Evolutionary conservation across 768 basidiomycete species (phyloP), one percentile per base, ranked within the genome.

Genomic region (Psilocybe tampanensis): DNA sequence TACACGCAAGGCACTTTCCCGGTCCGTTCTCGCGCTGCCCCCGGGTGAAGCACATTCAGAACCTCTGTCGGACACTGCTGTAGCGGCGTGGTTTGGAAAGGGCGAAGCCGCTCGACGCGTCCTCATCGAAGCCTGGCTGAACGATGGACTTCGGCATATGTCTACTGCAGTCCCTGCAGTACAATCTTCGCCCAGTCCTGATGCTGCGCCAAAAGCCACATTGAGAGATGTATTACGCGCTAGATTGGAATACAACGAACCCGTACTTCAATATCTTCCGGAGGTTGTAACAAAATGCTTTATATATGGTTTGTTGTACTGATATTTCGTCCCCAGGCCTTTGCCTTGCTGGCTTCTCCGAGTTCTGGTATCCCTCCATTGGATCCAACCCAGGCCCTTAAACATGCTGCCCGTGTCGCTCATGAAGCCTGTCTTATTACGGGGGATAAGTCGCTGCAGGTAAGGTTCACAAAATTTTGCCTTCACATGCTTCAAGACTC

Each of bases 101-200:
- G 92, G 87, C 21, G 84, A 89, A 54, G 70, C 82, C 26, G 89
- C 92, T 1, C 76, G 86, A 13, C 77, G 79, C 52, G 81, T 80
- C 3, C 76, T 94, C 24, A 79, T 92, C 42, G 70, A 76, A n/a
- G 87, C 86, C 0, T 94, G 92, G 91, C 66, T 94, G 33, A 81
- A 86, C 18, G 83, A 86, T 56, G 91, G 88, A 1, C 66, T 85
- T 13, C 61, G 62, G 17, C 71, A 77, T 39, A 92, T 93, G 72
- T 43, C 53, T 17, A 33, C 77, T 69, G 44, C 57, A 11, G 32
- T 52, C 2, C 51, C 53, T 19, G 58, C 42, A 11, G 52, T 54
- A 23, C 55, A 42, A 36, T 21, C 47, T 19, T 36, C n/a, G 22
- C 13, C 47, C 21, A 17, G 23, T 32, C 17, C 49, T 42, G 49